Evolutionary conservation across 2,329 filamentous ascomycete genomes (phyloP).

Genomic region (Aspergillus sp.): DNA sequence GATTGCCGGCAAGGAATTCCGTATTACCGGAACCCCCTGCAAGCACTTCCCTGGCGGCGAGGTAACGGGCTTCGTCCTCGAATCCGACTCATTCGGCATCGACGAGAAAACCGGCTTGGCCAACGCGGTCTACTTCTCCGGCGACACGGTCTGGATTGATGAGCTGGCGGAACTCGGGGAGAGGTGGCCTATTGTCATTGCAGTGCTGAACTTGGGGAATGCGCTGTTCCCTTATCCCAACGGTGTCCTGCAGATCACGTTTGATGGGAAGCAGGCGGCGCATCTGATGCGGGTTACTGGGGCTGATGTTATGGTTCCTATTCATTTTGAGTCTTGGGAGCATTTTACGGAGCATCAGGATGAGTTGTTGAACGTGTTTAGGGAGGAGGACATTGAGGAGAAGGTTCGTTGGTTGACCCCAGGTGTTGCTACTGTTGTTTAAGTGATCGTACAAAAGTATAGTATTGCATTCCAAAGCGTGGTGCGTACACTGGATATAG

Average conservation of each 20-base stretch:
- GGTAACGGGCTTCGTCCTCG: slow-evolving; percentile 45
- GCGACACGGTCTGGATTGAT: slow-evolving; percentile 32
- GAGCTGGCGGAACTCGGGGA: slow-evolving; percentile 37
- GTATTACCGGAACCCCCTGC: slow-evolving; percentile 45
- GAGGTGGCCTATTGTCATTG: slow-evolving; percentile 36
- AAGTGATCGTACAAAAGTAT: neutral
- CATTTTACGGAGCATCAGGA: slow-evolving; percentile 42
- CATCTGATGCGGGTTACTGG: slow-evolving; percentile 39
- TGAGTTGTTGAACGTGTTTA: slow-evolving; percentile 31
- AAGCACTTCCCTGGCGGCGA: slow-evolving; percentile 46
- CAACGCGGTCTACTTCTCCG: slow-evolving; percentile 46
- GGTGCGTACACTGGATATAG: no score
- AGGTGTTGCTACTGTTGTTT: neutral
- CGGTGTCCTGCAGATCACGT: slow-evolving; percentile 41
- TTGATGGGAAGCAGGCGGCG: slow-evolving; percentile 45
- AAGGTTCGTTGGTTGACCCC: neutral
- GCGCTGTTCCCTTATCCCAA: slow-evolving; percentile 20
- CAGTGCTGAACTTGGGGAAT: slow-evolving; percentile 41
- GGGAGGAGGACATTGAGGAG: slow-evolving; percentile 13
- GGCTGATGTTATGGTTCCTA: slow-evolving; percentile 44
- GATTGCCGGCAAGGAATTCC: slow-evolving; percentile 34
- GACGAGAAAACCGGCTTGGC: slow-evolving; percentile 31
- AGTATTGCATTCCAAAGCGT: no score
- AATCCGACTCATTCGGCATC: slow-evolving; percentile 36
- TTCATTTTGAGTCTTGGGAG: slow-evolving; percentile 49